Evolutionary conservation across 768 basidiomycete genomes (phyloP), one percentile per base, ranked within the genome.

Genomic region (Agaricus blazei): DNA sequence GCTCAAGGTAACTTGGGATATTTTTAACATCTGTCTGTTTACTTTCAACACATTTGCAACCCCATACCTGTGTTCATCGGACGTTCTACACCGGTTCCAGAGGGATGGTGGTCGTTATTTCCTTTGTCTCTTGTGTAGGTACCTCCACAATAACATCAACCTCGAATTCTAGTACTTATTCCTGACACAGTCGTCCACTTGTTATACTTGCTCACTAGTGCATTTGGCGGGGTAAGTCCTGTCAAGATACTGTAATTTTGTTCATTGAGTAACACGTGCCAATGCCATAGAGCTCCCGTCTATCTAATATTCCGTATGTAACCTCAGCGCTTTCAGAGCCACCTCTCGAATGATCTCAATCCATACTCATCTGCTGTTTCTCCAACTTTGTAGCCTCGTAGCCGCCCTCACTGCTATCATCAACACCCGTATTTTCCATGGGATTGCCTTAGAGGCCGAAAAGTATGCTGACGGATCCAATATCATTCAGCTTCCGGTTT

Each of bases 341-440:
- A 19, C 19, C 19, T 19, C 19, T 19, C 19, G 19, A 19, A 19
- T 19, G 19, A 19, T 19, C 19, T 19, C 19, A 19, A 19, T 19
- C 19, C 9, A 2, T 38, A 23, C 24, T 23, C 24, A 19, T 3
- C 3, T 38, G n/a, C 23, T 26, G 2, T 50, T 1, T 23, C 14
- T 24, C 24, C 23, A 9, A n/a, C 36, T 26, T 31, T 23, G 5
- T 26, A 50, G 49, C 4, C 24, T 50, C 3, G 34, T 38, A n/a
- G 15, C 29, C 4, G 34, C 36, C 8, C 36, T 40, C 4, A 24
- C 19, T 24, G n/a, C 23, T 14, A 38, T 50, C 14, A 38, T 50
- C 36, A 50, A 50, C 14, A 4, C 49, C 27, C 49, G 49, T 38
- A 50, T 50, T 38, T 50, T 50, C 26, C 49, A 50, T 40, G 15